These are phyloP conservation scores for Aureobasidium sp. DNA, from an alignment of 2,329 filamentous ascomycete genomes.

Conservation along the genomic window DNA sequence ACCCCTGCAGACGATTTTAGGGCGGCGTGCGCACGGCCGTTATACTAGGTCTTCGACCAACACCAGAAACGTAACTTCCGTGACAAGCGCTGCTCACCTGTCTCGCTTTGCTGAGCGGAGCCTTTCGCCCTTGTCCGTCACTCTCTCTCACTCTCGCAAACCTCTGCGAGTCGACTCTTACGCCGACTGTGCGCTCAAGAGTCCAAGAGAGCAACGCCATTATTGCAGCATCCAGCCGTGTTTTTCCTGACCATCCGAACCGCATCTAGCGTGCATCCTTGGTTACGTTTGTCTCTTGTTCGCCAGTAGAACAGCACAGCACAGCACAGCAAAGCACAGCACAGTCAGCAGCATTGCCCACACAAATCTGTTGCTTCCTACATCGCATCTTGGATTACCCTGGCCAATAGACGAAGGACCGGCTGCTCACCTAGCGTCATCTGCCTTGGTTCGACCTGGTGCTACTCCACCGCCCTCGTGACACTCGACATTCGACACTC, in stretches of 20 bases:
- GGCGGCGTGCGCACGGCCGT: conserved; percentile 3
- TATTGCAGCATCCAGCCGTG: not conserved
- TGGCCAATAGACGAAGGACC: not conserved
- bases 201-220: not conserved
- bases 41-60: not conserved
- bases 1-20: conserved; percentile 10
- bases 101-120: not conserved
- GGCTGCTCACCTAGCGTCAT: conserved; percentile 11
- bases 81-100: too few species aligned
- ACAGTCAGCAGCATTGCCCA: too few species aligned
- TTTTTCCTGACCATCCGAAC: conserved; percentile 6
- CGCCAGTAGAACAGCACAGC: conserved; percentile 11
- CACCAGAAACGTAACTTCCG: conserved; percentile 5
- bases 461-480: conserved; percentile 14
- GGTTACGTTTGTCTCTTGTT: not conserved
- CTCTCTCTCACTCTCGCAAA: not conserved
- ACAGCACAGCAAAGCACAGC: too few species aligned
- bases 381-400: not conserved
- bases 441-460: conserved; percentile 8
- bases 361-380: too few species aligned
- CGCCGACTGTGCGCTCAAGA: too few species aligned
- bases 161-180: not conserved
- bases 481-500: not conserved
- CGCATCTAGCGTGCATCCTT: conserved; percentile 10
- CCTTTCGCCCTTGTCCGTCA: not conserved